These are phyloP conservation scores for Sporothrix curviconia DNA, from an alignment of 2,329 filamentous ascomycete species.

Conservation along the genomic window DNA sequence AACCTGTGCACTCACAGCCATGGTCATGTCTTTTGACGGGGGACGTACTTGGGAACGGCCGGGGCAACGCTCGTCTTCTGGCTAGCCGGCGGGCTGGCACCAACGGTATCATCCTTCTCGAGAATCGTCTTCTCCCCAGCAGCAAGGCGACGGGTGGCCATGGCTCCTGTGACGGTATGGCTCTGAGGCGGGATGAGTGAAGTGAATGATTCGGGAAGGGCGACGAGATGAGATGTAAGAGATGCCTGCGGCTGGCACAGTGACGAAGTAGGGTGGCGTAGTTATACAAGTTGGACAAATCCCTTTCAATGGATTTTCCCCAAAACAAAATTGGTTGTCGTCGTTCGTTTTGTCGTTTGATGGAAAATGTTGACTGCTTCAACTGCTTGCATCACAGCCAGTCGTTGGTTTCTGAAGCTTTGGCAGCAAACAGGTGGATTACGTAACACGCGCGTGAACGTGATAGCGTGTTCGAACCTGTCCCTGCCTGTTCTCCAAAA, in stretches of 20 bases:
- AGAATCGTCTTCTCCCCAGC: constrained; percentile 60
- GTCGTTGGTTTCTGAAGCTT: background rate
- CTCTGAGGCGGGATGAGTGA: background rate
- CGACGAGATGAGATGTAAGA: background rate
- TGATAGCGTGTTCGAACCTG: constrained; percentile 19
- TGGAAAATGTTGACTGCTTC: too few relatives aligned
- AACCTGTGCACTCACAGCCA: too few relatives aligned
- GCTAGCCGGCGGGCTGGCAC: constrained; percentile 33
- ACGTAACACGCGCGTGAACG: constrained; percentile 15
- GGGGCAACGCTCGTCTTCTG: constrained; percentile 69
- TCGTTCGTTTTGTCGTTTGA: too few relatives aligned
- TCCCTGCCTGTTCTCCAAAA: background rate
- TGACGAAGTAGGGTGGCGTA: too few relatives aligned
- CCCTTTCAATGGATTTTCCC: too few relatives aligned
- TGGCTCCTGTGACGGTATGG: constrained; percentile 27
- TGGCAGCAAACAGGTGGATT: background rate
- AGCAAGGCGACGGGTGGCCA: constrained; percentile 65
- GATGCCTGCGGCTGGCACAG: background rate
- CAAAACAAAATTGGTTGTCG: too few relatives aligned
- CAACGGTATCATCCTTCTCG: constrained; percentile 47
- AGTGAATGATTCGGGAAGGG: background rate
- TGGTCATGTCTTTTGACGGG: too few relatives aligned
- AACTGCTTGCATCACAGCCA: too few relatives aligned
- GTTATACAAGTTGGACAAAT: too few relatives aligned
- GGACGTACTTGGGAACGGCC: constrained; percentile 61